A percentile compares a stretch with the other conserved stretches of the same genome.
Conservation (phyloP, 1,139 yeast species). For the Blastobotrys elegans region DNA sequence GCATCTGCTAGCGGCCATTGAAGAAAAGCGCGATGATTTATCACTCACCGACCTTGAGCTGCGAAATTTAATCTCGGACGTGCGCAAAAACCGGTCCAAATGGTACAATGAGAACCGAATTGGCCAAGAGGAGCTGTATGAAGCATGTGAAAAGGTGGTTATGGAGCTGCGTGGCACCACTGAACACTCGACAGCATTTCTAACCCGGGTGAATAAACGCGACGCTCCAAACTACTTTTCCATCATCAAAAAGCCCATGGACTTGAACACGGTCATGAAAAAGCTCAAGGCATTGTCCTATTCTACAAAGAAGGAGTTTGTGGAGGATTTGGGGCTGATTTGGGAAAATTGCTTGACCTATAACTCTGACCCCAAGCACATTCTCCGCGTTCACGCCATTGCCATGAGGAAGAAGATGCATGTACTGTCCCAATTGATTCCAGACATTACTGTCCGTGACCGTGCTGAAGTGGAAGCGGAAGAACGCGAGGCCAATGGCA, state of each 20-base stretch:
- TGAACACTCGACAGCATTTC: constrained; percentile 93
- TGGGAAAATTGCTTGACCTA: constrained; percentile 94
- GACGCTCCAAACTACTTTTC: constrained; percentile 97
- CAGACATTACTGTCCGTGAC: constrained; percentile 76
- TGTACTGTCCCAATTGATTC: constrained; percentile 73
- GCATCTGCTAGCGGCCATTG: constrained; percentile 74
- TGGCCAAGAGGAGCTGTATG: constrained; percentile 96
- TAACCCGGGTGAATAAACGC: constrained; percentile 89
- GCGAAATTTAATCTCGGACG: constrained; percentile 82
- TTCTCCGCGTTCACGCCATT: constrained; percentile 81
- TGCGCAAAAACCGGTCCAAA: constrained; percentile 88
- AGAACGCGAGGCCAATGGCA: constrained; percentile 46
- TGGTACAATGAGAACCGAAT: constrained; percentile 94
- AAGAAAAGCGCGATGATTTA: constrained; percentile 67
- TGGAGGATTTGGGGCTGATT: constrained; percentile 86
- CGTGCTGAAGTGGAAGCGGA: constrained; percentile 86
- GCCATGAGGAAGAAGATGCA: constrained; percentile 93
- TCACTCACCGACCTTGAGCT: constrained; percentile 80
- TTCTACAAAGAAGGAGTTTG: constrained; percentile 79
- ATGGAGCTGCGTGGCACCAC: constrained; percentile 86
- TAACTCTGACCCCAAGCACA: constrained; percentile 94
- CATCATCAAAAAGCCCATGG: constrained; percentile 93
- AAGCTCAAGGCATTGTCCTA: constrained; percentile 79
- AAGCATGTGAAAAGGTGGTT: constrained; percentile 94
- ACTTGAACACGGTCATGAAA: constrained; percentile 87